A percentile compares a stretch with the other conserved stretches of the same genome.
These are phyloP conservation scores for Pythium grandisporangium DNA, from an alignment of 352 stramenopile species.

Conservation along the genomic window DNA sequence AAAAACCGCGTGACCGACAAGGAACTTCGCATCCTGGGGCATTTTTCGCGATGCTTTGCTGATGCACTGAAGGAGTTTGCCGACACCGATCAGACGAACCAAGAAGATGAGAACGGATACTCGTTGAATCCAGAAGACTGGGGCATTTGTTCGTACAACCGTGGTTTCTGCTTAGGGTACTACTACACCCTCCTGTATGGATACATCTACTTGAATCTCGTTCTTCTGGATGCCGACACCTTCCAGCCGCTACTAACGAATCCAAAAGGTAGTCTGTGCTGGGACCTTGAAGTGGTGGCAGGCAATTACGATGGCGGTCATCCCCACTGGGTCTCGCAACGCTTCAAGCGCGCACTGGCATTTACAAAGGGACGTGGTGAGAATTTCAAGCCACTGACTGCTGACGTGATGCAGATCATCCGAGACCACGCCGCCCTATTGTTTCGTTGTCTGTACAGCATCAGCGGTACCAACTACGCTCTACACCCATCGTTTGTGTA, in stretches of 20 bases:
- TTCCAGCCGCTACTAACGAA: neutral
- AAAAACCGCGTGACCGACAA: too few relatives aligned
- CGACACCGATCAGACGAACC: neutral
- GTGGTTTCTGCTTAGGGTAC: neutral
- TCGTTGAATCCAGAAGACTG: too few relatives aligned
- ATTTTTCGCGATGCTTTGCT: neutral
- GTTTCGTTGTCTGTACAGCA: neutral
- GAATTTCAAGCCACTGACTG: neutral
- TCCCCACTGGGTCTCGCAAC: neutral
- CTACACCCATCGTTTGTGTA: too few relatives aligned
- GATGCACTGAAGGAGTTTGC: neutral
- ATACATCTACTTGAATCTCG: neutral
- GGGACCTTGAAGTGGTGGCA: neutral
- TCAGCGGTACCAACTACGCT: too few relatives aligned
- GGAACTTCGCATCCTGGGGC: too few relatives aligned
- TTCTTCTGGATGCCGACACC: neutral
- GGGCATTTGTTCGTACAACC: neutral
- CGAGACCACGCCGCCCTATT: neutral
- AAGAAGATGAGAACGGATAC: neutral
- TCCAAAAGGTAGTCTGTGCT: neutral
- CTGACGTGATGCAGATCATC: neutral
- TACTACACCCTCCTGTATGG: neutral
- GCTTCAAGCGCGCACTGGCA: neutral
- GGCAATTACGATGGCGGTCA: neutral
- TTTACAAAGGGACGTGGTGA: too few relatives aligned